These are phyloP conservation scores for Leishmania tropica DNA, from an alignment of 208 protist genomes.

Conservation along the genomic window DNA sequence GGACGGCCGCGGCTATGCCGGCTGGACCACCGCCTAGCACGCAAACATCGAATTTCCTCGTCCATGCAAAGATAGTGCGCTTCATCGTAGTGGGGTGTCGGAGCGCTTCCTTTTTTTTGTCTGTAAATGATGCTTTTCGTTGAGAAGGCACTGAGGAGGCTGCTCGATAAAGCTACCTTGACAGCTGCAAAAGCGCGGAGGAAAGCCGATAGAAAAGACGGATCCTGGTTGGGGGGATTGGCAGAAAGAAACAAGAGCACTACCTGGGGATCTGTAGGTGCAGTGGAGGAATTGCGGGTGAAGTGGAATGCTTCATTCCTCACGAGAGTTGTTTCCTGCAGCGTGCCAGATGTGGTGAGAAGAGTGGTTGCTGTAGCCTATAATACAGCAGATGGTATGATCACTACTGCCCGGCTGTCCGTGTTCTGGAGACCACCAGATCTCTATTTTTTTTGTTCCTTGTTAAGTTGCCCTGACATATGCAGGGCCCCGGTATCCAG, in stretches of 20 bases:
- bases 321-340: background rate
- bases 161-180: background rate
- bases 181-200: background rate
- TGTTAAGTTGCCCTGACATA: background rate
- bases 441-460: background rate
- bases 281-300: background rate
- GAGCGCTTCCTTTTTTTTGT: background rate
- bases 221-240: background rate
- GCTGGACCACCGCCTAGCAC: constrained; percentile 88
- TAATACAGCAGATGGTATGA: background rate
- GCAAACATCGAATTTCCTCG: constrained; percentile 83
- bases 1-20: constrained; percentile 79
- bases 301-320: background rate
- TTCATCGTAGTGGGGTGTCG: constrained; percentile 9
- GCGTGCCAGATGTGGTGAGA: background rate
- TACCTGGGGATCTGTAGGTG: no score
- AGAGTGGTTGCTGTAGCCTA: background rate
- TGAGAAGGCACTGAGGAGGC: background rate
- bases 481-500: no score
- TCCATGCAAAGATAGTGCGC: constrained; percentile 11
- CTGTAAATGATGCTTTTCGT: background rate
- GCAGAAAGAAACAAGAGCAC: no score
- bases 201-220: background rate
- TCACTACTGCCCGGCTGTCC: background rate
- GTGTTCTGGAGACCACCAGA: background rate